Percentiles rank a stretch among this genome's conserved stretches.
Evolutionary conservation across 257 asterid species (phyloP).

Genomic region (Penstemon eatonii): DNA sequence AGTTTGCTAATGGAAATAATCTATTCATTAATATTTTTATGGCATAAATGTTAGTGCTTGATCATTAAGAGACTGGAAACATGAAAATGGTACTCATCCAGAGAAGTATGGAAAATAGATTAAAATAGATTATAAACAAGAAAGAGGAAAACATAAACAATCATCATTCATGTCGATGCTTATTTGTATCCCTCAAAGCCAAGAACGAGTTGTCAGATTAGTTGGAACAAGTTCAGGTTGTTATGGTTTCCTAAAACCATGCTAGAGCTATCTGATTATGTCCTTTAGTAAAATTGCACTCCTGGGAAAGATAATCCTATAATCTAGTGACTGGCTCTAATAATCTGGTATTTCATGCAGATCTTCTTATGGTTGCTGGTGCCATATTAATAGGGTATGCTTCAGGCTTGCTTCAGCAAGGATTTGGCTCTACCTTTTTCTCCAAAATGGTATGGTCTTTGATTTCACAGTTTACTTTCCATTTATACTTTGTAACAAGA

Average conservation of each 20-base stretch:
- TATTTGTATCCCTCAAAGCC: slow-evolving; percentile 8
- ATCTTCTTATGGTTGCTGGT: slow-evolving; percentile 84
- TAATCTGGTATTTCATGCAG: slow-evolving; percentile 47
- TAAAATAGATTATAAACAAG: neutral
- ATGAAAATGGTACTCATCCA: neutral
- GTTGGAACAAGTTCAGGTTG: slow-evolving; percentile 9
- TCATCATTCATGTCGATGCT: neutral
- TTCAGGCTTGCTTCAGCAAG: slow-evolving; percentile 78
- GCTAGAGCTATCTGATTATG: neutral
- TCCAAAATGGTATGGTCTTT: slow-evolving; percentile 51
- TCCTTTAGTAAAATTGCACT: slow-evolving; percentile 9
- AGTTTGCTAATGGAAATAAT: neutral
- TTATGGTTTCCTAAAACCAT: slow-evolving; percentile 5
- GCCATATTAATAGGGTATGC: slow-evolving; percentile 75
- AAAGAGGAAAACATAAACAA: too few species aligned
- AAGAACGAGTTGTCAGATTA: slow-evolving; percentile 11
- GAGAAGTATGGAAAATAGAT: neutral
- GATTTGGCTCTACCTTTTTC: slow-evolving; percentile 74
- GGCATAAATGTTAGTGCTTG: neutral
- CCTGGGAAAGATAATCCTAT: slow-evolving; percentile 16
- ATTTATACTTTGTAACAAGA: neutral
- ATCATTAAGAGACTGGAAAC: too few species aligned
- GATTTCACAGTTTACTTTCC: neutral
- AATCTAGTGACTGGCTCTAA: slow-evolving; percentile 18
- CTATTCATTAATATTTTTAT: too few species aligned